Percentiles rank a stretch among this genome's conserved stretches.
phyloP scores from a whole-genome alignment of 768 basidiomycete genomes.

The Lactifluus pinguis region DNA sequence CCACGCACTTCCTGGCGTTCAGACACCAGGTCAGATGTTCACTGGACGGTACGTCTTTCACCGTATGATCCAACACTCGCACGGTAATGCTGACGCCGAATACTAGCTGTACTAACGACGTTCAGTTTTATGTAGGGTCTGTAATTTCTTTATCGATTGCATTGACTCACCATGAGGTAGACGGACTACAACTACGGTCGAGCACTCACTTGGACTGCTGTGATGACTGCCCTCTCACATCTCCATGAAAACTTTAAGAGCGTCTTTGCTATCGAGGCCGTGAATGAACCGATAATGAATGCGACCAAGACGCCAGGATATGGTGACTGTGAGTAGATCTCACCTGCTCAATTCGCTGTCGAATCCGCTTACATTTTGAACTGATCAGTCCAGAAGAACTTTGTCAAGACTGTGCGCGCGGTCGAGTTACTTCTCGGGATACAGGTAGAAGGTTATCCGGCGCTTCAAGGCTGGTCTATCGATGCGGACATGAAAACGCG shows the following conservation, averaged over 20 bases:
- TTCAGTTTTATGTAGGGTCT: slow-evolving; percentile 60
- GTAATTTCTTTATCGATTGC: not conserved
- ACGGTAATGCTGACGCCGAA: not conserved
- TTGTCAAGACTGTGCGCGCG: slow-evolving; percentile 1
- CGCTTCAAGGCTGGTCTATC: not conserved
- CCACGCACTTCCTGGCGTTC: slow-evolving; percentile 65
- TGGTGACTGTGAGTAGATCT: slow-evolving; percentile 47
- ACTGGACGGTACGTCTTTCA: slow-evolving; percentile 46
- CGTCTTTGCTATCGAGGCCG: slow-evolving; percentile 64
- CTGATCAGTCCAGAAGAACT: slow-evolving; percentile 1
- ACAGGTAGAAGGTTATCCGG: not conserved
- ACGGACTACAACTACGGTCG: slow-evolving; percentile 66
- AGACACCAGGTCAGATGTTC: slow-evolving; percentile 51
- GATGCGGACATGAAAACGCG: not conserved
- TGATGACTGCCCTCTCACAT: slow-evolving; percentile 68
- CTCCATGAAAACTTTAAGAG: slow-evolving; percentile 54
- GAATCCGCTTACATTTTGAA: not conserved
- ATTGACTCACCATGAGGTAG: slow-evolving; percentile 28
- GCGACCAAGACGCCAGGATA: slow-evolving; percentile 57
- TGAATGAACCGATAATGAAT: slow-evolving; percentile 74
- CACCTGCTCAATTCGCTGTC: not conserved
- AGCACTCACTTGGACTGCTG: slow-evolving; percentile 69
- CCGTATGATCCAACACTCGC: not conserved
- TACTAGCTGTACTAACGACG: slow-evolving; percentile 52
- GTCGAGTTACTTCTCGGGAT: slow-evolving; percentile 15